Conservation (phyloP, 2,329 filamentous ascomycete genomes). For the Cercospora zeina region DNA sequence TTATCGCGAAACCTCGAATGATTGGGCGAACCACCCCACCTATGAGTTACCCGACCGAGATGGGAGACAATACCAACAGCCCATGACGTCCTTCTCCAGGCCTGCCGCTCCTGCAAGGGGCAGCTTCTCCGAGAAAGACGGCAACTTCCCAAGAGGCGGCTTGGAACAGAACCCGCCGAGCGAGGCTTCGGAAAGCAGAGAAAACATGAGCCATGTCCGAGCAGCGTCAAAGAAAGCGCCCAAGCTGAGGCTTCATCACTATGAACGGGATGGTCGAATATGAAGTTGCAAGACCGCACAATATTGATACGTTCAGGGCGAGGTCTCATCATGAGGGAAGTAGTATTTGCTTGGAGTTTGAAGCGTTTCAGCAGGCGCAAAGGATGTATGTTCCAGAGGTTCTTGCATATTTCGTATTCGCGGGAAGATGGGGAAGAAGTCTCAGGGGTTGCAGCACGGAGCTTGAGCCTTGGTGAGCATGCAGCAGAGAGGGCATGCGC, state of each 20-base stretch:
- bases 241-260: constrained; percentile 1
- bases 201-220: constrained; percentile 13
- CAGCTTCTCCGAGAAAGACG: constrained; percentile 21
- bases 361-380: neutral
- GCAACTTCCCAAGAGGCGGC: constrained; percentile 11
- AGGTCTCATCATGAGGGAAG: neutral
- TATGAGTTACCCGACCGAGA: neutral
- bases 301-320: neutral
- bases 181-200: constrained; percentile 25
- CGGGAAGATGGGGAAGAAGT: neutral
- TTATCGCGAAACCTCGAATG: constrained; percentile 10
- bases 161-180: constrained; percentile 26
- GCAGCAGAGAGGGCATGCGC: neutral
- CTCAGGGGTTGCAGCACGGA: no score
- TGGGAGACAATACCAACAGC: constrained; percentile 21
- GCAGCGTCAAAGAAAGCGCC: neutral
- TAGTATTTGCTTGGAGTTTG: neutral
- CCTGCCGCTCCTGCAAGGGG: constrained; percentile 17
- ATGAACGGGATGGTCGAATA: neutral
- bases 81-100: constrained; percentile 21
- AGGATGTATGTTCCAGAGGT: neutral
- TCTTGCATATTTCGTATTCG: neutral
- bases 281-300: neutral
- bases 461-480: no score
- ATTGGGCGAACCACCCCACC: constrained; percentile 19